These are phyloP conservation scores for Geotrichum fermentans DNA, from an alignment of 1,139 yeast species.

Conservation along the genomic window DNA sequence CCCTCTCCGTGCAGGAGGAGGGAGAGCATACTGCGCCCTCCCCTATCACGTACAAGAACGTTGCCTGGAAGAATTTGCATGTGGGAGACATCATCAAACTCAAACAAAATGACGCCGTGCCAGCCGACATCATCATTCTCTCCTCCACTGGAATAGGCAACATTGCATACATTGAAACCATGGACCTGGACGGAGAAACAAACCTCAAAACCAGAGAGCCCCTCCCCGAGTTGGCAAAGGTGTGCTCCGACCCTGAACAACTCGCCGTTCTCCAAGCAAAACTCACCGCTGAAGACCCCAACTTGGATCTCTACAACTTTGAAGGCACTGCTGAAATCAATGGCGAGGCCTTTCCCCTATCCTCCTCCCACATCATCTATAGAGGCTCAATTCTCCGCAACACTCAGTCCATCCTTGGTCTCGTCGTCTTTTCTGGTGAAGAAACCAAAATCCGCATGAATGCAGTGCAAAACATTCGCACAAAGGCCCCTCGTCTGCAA, in stretches of 20 bases:
- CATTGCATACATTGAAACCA: constrained; percentile 84
- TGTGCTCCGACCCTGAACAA: constrained; percentile 48
- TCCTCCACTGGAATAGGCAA: constrained; percentile 63
- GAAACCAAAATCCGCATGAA: constrained; percentile 96
- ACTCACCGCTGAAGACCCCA: constrained; percentile 78
- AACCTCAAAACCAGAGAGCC: constrained; percentile 74
- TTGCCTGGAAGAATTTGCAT: constrained; percentile 65
- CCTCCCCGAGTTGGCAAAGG: constrained; percentile 54
- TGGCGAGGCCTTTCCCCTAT: constrained; percentile 52
- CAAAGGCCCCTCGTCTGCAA: constrained; percentile 90
- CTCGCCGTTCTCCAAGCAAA: constrained; percentile 49
- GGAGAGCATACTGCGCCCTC: constrained; percentile 10
- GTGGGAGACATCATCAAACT: constrained; percentile 82
- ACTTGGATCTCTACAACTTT: constrained; percentile 81
- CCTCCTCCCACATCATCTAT: constrained; percentile 75
- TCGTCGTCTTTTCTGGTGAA: constrained; percentile 90
- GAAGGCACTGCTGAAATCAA: constrained; percentile 59
- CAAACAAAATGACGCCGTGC: constrained; percentile 82
- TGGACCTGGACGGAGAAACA: constrained; percentile 97
- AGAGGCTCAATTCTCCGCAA: constrained; percentile 87
- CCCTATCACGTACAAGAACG: constrained; percentile 38
- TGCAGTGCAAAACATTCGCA: constrained; percentile 81
- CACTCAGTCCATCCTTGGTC: constrained; percentile 65
- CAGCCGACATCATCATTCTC: constrained; percentile 77
- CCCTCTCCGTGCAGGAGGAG: constrained; percentile 20